Conservation (phyloP, 2,329 filamentous ascomycete species). For the Fusarium continuum region DNA sequence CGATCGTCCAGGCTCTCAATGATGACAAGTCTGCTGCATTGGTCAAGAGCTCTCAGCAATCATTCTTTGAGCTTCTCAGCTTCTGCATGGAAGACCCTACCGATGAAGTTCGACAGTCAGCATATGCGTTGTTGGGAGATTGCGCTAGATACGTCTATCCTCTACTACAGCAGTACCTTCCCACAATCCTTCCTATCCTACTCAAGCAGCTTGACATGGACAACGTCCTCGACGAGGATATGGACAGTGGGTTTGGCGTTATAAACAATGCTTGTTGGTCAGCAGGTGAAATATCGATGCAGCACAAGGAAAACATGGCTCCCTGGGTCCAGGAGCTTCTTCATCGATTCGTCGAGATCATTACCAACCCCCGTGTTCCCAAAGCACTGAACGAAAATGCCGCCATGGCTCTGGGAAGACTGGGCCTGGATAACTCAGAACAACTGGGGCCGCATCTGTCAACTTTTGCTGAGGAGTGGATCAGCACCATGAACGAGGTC, state of each 20-base stretch:
- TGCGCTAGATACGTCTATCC: constrained; percentile 92
- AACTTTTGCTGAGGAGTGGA: constrained; percentile 83
- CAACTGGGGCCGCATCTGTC: constrained; percentile 80
- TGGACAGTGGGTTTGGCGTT: constrained; percentile 87
- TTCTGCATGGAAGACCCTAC: constrained; percentile 92
- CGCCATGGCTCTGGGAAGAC: constrained; percentile 87
- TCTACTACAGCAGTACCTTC: constrained; percentile 78
- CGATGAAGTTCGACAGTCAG: constrained; percentile 94
- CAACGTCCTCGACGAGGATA: constrained; percentile 77
- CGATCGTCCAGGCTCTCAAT: constrained; percentile 90
- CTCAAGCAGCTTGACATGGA: constrained; percentile 88
- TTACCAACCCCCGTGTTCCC: constrained; percentile 85
- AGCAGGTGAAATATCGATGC: constrained; percentile 88
- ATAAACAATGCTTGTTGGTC: constrained; percentile 99
- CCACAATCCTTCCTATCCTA: constrained; percentile 80
- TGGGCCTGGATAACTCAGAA: constrained; percentile 82
- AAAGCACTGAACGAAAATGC: constrained; percentile 92
- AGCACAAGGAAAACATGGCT: constrained; percentile 76
- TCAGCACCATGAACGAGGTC: constrained; percentile 83
- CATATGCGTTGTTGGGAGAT: constrained; percentile 93
- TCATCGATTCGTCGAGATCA: constrained; percentile 79
- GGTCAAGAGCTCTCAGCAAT: constrained; percentile 77
- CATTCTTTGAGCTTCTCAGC: constrained; percentile 88
- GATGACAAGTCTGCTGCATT: constrained; percentile 77
- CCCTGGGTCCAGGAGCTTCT: constrained; percentile 82